Percentiles rank a stretch among this genome's conserved stretches.
Evolutionary conservation across 2,329 filamentous ascomycete species (phyloP).

Genomic region (Sclerotinia trifoliorum): DNA sequence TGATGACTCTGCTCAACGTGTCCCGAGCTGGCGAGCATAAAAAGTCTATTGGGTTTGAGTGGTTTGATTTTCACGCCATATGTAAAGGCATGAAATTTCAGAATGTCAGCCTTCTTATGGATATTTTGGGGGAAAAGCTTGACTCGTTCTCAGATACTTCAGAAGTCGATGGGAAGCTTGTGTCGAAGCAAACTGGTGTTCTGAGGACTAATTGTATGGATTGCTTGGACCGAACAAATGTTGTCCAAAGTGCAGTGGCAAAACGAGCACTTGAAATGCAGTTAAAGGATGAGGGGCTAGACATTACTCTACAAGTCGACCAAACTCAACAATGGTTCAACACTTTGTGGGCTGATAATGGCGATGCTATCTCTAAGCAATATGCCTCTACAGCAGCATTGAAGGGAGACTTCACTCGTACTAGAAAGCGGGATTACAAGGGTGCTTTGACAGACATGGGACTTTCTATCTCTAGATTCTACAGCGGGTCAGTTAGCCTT

Average conservation of each 20-base stretch:
- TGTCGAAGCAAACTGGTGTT: conserved; percentile 65
- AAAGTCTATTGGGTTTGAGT: conserved; percentile 68
- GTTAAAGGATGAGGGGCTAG: conserved; percentile 71
- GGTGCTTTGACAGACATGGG: conserved; percentile 90
- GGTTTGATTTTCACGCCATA: conserved; percentile 94
- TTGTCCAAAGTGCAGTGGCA: conserved; percentile 88
- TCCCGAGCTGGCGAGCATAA: conserved; percentile 45
- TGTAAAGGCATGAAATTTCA: conserved; percentile 98
- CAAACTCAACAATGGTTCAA: conserved; percentile 92
- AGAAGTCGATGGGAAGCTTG: conserved; percentile 46
- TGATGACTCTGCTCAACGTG: conserved; percentile 65
- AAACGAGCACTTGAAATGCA: conserved; percentile 79
- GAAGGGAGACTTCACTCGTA: conserved; percentile 95
- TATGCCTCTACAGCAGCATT: conserved; percentile 94
- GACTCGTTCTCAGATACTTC: conserved; percentile 71
- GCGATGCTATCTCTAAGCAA: conserved; percentile 91
- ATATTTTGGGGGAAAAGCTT: conserved; percentile 65
- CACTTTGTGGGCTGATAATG: conserved; percentile 94
- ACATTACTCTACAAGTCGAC: conserved; percentile 72
- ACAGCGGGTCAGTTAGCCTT: conserved; percentile 56
- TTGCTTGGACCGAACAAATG: conserved; percentile 92
- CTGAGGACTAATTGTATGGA: conserved; percentile 99
- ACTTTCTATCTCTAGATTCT: conserved; percentile 76
- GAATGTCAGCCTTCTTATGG: conserved; percentile 79
- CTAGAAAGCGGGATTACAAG: conserved; percentile 83